Percentiles rank a stretch among this genome's conserved stretches.
These are phyloP conservation scores for Mycena capillaripes DNA, from an alignment of 768 basidiomycete species.

Conservation along the genomic window DNA sequence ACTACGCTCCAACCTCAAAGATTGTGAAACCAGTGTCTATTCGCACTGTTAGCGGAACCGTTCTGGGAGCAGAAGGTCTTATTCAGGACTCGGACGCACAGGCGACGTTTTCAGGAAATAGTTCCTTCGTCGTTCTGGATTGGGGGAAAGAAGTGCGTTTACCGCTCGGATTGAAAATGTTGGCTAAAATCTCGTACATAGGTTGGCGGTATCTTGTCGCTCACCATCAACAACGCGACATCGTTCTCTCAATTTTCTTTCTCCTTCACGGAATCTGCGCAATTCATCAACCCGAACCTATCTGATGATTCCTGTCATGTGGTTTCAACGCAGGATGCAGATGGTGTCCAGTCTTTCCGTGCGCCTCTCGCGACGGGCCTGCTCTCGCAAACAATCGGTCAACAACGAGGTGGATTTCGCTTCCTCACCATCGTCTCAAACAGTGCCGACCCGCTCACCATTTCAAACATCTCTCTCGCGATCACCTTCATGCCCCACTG, in stretches of 20 bases:
- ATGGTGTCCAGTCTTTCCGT: constrained; percentile 52
- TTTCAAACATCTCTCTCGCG: constrained; percentile 58
- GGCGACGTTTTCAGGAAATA: constrained; percentile 46
- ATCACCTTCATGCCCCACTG: constrained; percentile 65
- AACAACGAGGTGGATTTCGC: constrained; percentile 63
- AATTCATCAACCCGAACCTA: constrained; percentile 58
- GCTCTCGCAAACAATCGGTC: constrained; percentile 52
- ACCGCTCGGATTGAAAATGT: background rate
- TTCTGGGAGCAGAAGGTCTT: constrained; percentile 44
- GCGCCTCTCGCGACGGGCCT: constrained; percentile 43
- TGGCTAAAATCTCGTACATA: constrained; percentile 27
- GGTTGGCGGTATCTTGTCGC: constrained; percentile 51
- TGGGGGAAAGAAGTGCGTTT: constrained; percentile 54
- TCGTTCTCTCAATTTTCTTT: constrained; percentile 53
- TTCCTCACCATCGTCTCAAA: constrained; percentile 61
- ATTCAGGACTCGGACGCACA: constrained; percentile 37
- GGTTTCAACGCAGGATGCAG: constrained; percentile 43
- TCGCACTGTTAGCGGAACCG: constrained; percentile 42
- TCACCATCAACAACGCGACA: constrained; percentile 45
- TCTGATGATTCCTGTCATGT: constrained; percentile 58
- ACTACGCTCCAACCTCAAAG: constrained; percentile 52
- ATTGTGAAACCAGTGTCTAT: constrained; percentile 48
- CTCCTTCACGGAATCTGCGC: constrained; percentile 64
- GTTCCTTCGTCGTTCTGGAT: constrained; percentile 55
- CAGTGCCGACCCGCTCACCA: constrained; percentile 50